Conservation (phyloP, 352 stramenopile genomes). For the Phytophthora sp. region DNA sequence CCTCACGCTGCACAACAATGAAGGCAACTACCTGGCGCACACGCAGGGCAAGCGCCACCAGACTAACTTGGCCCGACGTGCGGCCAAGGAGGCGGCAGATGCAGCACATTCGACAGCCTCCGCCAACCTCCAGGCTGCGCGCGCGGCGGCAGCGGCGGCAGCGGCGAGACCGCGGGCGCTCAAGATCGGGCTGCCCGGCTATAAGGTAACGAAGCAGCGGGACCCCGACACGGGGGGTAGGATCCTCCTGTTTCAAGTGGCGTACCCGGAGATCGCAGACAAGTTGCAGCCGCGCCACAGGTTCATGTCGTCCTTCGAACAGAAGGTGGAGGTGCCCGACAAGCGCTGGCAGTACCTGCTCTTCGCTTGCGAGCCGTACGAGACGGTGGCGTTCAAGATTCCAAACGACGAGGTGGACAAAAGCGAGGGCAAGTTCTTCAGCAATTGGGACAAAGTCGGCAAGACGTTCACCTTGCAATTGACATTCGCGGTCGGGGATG, state of each 20-base stretch:
- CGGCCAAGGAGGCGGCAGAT: constrained; percentile 81
- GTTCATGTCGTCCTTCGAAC: constrained; percentile 99
- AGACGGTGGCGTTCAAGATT: constrained; percentile 99
- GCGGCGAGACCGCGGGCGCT: constrained; percentile 72
- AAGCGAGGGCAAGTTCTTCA: constrained; percentile 95
- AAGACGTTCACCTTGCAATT: constrained; percentile 97
- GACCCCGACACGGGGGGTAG: constrained; percentile 85
- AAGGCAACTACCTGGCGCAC: constrained; percentile 99
- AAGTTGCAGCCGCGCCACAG: constrained; percentile 96
- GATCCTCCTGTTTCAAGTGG: constrained; percentile 94
- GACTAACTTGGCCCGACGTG: constrained; percentile 94
- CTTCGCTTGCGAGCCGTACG: constrained; percentile 99
- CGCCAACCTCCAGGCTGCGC: constrained; percentile 45
- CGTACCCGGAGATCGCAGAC: constrained; percentile 96
- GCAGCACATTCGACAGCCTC: constrained; percentile 54
- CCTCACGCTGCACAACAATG: constrained; percentile 98
- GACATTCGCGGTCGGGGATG: constrained; percentile 55
- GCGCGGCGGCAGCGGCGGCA: constrained; percentile 49
- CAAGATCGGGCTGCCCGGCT: constrained; percentile 96
- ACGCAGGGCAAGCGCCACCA: constrained; percentile 99
- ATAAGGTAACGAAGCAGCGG: constrained; percentile 97
- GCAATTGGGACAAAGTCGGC: constrained; percentile 96
- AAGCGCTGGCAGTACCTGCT: constrained; percentile 97
- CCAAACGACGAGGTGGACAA: constrained; percentile 97
- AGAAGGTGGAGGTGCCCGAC: constrained; percentile 97